Base-by-base conservation (phyloP, 1,139 yeast genomes). In the Tardiomyces blankii region DNA sequence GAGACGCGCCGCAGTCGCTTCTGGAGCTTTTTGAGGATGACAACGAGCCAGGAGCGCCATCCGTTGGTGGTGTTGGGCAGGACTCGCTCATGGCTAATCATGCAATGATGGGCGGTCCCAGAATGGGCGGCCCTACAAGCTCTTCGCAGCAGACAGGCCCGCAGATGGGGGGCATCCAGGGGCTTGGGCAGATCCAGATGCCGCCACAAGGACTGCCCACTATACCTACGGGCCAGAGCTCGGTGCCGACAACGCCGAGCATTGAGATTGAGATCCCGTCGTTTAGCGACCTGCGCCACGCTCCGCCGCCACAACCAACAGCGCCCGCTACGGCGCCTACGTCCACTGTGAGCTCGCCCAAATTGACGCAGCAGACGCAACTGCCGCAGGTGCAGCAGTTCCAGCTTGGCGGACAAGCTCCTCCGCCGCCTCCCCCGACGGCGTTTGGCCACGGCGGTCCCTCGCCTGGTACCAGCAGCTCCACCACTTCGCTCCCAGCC, bases 1-100 rank as follows among this genome's bases (percentile, higher is more conserved):
- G 42, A n/a, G 80, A 72, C 45, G 81, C 85, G 0, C 95, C 95
- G 0, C 79, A 77, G 58, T 82, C 93, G 2, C 66, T 87, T 40
- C 67, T 82, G 48, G 80, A 80, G 61, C 66, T 87, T 35, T 87
- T 87, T 60, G 88, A 82, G 46, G 75, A 69, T 40, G 53, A 56
- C 18, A 65, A 60, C 19, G 63, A 52, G 2, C 56, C 40, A 16
- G 33, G 33, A 3, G 39, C 21, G 9, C 32, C 32, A n/a, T 8
- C 12, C 12, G 25, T 4, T 21, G 25, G 7, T 5, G 25, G 25
- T 5, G 25, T 7, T 5, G 25, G 25, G 7, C 11, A 5, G 16
- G 35, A 30, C 35, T 11, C 35, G 5, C n/a, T 30, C 9, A 5
- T 30, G 3, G 35, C 16, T 3, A 30, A 30, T 9, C 35, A 30